Evolutionary conservation across 345 rosid species (phyloP).

Genomic region (Gossypium rotundifolium): DNA sequence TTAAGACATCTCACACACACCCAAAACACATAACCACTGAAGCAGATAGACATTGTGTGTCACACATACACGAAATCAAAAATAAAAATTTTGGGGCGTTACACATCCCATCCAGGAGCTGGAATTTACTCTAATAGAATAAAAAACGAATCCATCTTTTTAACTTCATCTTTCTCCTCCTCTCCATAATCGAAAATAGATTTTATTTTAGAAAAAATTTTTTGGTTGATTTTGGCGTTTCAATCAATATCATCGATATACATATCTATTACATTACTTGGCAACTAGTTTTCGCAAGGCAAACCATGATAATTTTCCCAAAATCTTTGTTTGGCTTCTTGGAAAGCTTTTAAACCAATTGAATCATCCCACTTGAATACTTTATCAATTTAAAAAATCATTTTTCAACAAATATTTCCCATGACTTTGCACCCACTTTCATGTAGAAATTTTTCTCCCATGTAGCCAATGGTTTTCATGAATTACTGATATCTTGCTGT

Average conservation of each 20-base stretch:
- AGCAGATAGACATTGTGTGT: too few species aligned
- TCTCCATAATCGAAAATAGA: background rate
- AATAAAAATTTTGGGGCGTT: too few species aligned
- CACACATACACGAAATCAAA: too few species aligned
- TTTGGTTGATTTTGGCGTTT: background rate
- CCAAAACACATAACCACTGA: too few species aligned
- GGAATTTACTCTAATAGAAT: background rate
- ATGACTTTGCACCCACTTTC: background rate
- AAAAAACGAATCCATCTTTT: background rate
- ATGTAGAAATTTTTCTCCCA: background rate
- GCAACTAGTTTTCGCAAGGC: background rate
- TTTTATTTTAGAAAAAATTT: background rate
- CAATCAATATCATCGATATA: background rate
- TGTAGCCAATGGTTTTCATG: background rate
- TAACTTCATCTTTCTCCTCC: background rate
- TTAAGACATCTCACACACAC: too few species aligned
- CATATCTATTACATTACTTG: background rate
- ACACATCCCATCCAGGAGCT: background rate
- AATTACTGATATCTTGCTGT: background rate
- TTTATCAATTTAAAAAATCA: background rate
- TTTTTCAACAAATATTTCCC: background rate
- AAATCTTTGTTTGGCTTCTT: constrained; percentile 3
- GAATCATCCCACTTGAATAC: background rate
- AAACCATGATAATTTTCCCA: background rate
- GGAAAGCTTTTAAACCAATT: background rate